These are phyloP conservation scores for Tricholoma flavovirens DNA, from an alignment of 768 basidiomycete species.

Conservation along the genomic window DNA sequence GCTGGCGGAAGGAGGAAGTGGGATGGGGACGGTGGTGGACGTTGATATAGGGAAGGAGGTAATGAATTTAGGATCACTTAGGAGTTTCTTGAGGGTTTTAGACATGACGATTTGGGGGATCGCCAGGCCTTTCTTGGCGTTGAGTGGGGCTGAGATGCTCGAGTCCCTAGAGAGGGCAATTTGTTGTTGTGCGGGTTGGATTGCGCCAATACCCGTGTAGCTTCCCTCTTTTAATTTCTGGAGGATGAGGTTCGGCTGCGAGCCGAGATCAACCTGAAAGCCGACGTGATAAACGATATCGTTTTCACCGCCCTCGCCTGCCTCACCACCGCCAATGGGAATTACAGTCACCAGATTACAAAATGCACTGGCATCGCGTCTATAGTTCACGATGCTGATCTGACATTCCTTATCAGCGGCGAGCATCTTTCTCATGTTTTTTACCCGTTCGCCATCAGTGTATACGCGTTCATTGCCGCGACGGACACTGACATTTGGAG, in stretches of 20 bases:
- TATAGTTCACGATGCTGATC: conserved; percentile 81
- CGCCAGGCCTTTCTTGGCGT: conserved; percentile 22
- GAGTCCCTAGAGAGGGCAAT: background rate
- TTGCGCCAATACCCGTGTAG: conserved; percentile 48
- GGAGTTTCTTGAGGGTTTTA: conserved; percentile 43
- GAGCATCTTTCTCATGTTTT: conserved; percentile 59
- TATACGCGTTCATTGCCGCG: conserved; percentile 44
- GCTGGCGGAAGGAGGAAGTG: conserved; percentile 17
- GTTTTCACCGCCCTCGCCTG: conserved; percentile 48
- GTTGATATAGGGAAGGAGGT: conserved; percentile 41
- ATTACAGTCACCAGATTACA: conserved; percentile 91
- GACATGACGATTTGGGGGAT: conserved; percentile 37
- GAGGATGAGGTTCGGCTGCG: conserved; percentile 80
- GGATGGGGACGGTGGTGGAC: conserved; percentile 26
- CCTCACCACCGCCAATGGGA: conserved; percentile 66
- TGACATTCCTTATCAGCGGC: conserved; percentile 83
- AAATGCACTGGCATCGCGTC: conserved; percentile 79
- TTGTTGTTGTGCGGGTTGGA: conserved; percentile 5
- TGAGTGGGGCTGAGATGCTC: conserved; percentile 16
- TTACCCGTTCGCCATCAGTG: conserved; percentile 58
- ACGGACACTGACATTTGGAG: conserved; percentile 44
- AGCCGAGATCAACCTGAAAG: conserved; percentile 90
- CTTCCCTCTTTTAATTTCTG: conserved; percentile 74
- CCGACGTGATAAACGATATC: conserved; percentile 87
- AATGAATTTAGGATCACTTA: conserved; percentile 43